These are phyloP conservation scores for Solanum etuberosum DNA, from an alignment of 257 asterid species.

Conservation along the genomic window DNA sequence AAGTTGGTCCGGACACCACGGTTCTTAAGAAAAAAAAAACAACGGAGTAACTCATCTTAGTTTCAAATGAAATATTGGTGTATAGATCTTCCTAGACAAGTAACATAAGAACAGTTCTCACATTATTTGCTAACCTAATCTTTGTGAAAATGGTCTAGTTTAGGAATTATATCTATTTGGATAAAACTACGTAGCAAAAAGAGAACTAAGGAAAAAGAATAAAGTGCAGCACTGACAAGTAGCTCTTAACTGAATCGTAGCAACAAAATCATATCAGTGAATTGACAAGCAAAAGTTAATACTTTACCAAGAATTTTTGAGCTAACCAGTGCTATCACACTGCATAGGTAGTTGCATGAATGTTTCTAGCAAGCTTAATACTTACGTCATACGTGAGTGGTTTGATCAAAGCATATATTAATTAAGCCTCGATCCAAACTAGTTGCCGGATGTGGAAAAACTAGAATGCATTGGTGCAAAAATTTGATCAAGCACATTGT, in stretches of 20 bases:
- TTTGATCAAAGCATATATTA: neutral
- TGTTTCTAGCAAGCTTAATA: neutral
- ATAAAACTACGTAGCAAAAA: neutral
- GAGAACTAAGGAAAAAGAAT: neutral
- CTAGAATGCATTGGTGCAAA: neutral
- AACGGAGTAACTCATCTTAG: neutral
- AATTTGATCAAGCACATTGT: neutral
- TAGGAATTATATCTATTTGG: neutral
- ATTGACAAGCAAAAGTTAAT: neutral
- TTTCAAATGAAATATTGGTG: neutral
- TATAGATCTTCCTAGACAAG: neutral
- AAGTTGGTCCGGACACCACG: neutral
- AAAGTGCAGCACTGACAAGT: neutral
- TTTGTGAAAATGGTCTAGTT: neutral
- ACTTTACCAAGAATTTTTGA: neutral
- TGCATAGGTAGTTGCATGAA: neutral
- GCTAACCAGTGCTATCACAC: neutral
- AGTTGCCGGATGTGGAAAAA: neutral
- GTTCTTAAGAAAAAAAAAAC: neutral
- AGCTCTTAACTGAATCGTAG: neutral
- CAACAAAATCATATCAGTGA: neutral
- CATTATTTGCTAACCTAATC: neutral
- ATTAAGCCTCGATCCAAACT: neutral
- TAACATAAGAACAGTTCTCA: neutral
- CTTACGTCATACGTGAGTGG: neutral